phyloP scores from a whole-genome alignment of 306 rosid species.

The Prunus armeniaca region DNA sequence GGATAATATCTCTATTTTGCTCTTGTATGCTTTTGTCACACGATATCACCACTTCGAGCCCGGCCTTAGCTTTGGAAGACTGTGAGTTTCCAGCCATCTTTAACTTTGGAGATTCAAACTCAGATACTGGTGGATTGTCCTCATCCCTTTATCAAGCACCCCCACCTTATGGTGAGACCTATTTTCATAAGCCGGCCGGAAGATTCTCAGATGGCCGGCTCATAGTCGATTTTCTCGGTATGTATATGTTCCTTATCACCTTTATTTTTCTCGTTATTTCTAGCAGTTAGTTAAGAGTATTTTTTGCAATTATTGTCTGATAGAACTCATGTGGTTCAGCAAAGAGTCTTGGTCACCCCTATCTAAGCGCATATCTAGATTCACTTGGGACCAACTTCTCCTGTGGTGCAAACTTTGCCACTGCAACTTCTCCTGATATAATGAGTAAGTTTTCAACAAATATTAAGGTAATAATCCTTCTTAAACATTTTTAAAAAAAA shows the following conservation, averaged over 20 bases:
- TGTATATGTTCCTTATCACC: too few relatives aligned
- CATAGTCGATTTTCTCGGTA: slow-evolving; percentile 47
- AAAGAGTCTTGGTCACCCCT: slow-evolving; percentile 25
- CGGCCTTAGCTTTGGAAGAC: slow-evolving; percentile 8
- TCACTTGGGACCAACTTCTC: slow-evolving; percentile 37
- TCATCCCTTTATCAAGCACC: slow-evolving; percentile 12
- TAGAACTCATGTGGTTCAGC: slow-evolving; percentile 19
- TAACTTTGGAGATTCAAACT: slow-evolving; percentile 54
- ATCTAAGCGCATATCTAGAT: slow-evolving; percentile 39
- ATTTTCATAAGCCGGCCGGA: slow-evolving; percentile 31
- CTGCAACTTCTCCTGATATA: slow-evolving; percentile 35
- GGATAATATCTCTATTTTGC: background rate
- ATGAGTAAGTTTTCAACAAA: slow-evolving; percentile 24
- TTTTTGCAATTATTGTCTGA: background rate
- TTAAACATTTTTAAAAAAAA: too few relatives aligned
- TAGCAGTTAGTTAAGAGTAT: too few relatives aligned
- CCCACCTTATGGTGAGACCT: slow-evolving; percentile 51
- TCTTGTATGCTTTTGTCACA: background rate
- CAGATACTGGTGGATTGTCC: slow-evolving; percentile 50
- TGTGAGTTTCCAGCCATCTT: slow-evolving; percentile 51
- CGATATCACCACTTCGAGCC: background rate
- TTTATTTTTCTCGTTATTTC: too few relatives aligned
- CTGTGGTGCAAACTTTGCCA: slow-evolving; percentile 44
- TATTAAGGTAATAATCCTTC: slow-evolving; percentile 31
- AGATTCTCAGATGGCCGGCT: slow-evolving; percentile 47